Conservation (phyloP, 176 grass and related monocot genomes). For the Panicum miliaceum region DNA sequence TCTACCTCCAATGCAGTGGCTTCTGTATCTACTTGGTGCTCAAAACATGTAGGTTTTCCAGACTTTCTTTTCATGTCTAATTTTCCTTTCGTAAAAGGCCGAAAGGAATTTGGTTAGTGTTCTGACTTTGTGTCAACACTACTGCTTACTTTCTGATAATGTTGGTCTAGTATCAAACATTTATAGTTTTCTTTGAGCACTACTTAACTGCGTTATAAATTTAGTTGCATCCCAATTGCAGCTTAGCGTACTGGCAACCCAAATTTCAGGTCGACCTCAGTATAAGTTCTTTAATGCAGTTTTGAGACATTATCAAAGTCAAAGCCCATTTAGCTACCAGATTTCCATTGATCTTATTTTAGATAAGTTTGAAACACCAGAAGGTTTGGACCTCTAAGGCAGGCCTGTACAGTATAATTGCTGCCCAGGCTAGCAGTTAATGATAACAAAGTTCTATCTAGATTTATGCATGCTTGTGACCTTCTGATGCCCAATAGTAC, state of each 20-base stretch:
- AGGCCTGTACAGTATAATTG: too few species aligned
- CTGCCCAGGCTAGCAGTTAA: background rate
- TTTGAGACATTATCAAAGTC: background rate
- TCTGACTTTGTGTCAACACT: background rate
- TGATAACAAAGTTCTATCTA: background rate
- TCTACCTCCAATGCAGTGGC: background rate
- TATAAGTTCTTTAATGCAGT: background rate
- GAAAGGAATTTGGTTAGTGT: background rate
- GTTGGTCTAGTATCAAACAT: background rate
- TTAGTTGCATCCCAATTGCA: background rate
- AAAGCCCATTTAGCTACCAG: background rate
- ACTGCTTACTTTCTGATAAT: background rate
- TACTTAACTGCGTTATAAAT: background rate
- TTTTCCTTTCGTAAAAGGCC: background rate
- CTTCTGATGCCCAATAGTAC: slow-evolving; percentile 8
- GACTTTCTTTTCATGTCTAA: background rate
- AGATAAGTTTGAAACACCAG: background rate
- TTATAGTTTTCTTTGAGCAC: background rate
- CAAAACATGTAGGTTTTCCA: background rate
- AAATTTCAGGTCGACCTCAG: background rate
- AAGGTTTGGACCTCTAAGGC: background rate
- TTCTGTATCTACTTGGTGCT: background rate
- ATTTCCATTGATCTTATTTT: background rate
- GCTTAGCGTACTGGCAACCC: background rate
- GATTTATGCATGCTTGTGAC: background rate